These are phyloP conservation scores for Sarocladium oryzae DNA, from an alignment of 2,329 filamentous ascomycete species.

Conservation along the genomic window DNA sequence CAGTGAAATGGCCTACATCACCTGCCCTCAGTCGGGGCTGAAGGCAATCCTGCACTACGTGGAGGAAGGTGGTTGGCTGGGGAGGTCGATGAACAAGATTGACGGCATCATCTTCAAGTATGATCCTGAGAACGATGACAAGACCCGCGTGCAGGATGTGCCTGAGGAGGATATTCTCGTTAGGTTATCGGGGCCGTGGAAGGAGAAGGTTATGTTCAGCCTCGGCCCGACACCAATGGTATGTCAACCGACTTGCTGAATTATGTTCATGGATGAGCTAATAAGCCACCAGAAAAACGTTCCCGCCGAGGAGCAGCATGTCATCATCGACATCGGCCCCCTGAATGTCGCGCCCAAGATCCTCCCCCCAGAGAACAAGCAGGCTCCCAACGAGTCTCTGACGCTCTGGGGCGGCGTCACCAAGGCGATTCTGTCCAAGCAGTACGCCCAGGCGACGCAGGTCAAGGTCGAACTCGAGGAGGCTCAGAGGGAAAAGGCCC, in stretches of 20 bases:
- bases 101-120: conserved; percentile 88
- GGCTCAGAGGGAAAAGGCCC: conserved; percentile 75
- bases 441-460: conserved; percentile 76
- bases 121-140: conserved; percentile 78
- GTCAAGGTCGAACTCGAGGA: conserved; percentile 92
- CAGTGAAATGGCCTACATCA: conserved; percentile 81
- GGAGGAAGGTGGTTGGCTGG: conserved; percentile 83
- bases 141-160: conserved; percentile 75
- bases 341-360: conserved; percentile 73
- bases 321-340: conserved; percentile 84
- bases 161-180: conserved; percentile 77
- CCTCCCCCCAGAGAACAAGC: conserved; percentile 68
- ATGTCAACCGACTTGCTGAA: conserved; percentile 27
- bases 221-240: conserved; percentile 55
- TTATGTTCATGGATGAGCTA: background rate
- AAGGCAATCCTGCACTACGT: conserved; percentile 91
- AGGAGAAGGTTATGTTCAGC: conserved; percentile 59
- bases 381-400: conserved; percentile 84
- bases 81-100: conserved; percentile 84
- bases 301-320: conserved; percentile 53
- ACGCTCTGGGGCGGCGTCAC: conserved; percentile 86
- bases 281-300: conserved; percentile 29
- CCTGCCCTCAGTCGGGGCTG: conserved; percentile 80
- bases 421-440: conserved; percentile 73
- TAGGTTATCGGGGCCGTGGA: conserved; percentile 81